Base-by-base conservation (phyloP, 768 basidiomycete species). In the Leccinum disarticulatum region DNA sequence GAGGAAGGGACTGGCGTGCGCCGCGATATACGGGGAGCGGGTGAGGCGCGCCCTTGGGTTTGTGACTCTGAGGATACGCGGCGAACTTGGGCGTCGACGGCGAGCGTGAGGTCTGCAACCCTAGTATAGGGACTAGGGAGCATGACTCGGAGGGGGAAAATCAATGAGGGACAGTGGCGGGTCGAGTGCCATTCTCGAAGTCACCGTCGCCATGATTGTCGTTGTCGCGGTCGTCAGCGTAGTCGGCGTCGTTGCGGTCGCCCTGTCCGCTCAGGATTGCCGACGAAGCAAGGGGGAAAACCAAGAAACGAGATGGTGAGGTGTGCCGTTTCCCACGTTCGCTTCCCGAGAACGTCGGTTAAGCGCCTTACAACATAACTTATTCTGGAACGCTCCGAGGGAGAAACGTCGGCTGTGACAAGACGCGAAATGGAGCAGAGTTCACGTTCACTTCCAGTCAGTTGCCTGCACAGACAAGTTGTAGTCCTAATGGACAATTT, bases 1-100 rank as follows among this genome's bases (percentile, higher is more conserved):
- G 22, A 71, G 73, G 54, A 68, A 73, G 14, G 78, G 1, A 70
- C 69, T 1, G 67, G 67, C 2, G 68, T 69, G 48, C 71, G 74
- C 9, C 72, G 74, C n/a, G 70, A 59, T 58, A 71, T 49, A 19
- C 73, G 66, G 28, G 63, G 50, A 8, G 68, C 52, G 5, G 71
- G 68, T 1, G 70, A 71, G 17, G 70, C 61, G 50, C 68, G 69
- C 14, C 68, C 70, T 10, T 57, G 59, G 2, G 63, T 7, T 43
- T 68, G 65, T 4, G 69, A 69, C 13, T 71, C 70, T 25, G 70
- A 72, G 33, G 70, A 71, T 8, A 70, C 67, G 27, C 70, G 68
- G 28, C 55, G 59, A 48, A 57, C 19, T 17, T 62, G 64, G 6
- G 53, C 7, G 8, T 61, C 55, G 27, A 53, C 25, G 27, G 54